phyloP scores from a whole-genome alignment of 305 asterid species.

The Fraxinus ornus region DNA sequence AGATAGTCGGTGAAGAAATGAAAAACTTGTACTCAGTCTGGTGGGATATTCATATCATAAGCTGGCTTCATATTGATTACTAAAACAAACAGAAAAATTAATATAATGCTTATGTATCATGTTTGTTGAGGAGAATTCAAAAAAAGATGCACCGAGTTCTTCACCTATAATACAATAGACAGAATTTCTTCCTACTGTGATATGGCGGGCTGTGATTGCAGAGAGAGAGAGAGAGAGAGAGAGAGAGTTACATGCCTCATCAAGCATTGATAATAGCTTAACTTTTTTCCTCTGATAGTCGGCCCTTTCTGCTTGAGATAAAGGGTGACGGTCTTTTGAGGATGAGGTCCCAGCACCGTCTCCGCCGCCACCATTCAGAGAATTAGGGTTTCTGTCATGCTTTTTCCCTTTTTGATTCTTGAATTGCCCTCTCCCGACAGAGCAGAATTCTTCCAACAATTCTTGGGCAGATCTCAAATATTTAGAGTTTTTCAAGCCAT shows the following conservation, averaged over 20 bases:
- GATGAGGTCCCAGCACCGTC: constrained; percentile 21
- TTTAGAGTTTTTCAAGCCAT: constrained; percentile 41
- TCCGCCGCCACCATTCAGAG: constrained; percentile 17
- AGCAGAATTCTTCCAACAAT: constrained; percentile 63
- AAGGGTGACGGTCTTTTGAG: constrained; percentile 35
- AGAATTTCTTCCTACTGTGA: not conserved
- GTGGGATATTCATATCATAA: constrained; percentile 10
- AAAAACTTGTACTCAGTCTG: not conserved
- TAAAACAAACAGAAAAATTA: not conserved
- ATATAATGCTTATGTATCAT: not conserved
- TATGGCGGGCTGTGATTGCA: not conserved
- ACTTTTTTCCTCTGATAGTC: constrained; percentile 67
- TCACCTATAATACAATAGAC: not conserved
- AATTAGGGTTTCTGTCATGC: constrained; percentile 56
- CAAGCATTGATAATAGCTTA: constrained; percentile 69
- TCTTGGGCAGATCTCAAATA: constrained; percentile 58
- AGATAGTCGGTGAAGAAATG: not conserved
- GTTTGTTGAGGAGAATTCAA: not conserved
- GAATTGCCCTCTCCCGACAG: constrained; percentile 52
- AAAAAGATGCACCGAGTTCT: not conserved
- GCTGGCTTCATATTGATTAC: constrained; percentile 7
- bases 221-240: not conserved
- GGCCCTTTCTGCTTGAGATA: constrained; percentile 54
- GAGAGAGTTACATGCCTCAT: constrained; percentile 52
- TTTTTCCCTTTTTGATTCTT: constrained; percentile 31